Conservation (phyloP, 2,329 filamentous ascomycete genomes). For the Lachnellula cervina region DNA sequence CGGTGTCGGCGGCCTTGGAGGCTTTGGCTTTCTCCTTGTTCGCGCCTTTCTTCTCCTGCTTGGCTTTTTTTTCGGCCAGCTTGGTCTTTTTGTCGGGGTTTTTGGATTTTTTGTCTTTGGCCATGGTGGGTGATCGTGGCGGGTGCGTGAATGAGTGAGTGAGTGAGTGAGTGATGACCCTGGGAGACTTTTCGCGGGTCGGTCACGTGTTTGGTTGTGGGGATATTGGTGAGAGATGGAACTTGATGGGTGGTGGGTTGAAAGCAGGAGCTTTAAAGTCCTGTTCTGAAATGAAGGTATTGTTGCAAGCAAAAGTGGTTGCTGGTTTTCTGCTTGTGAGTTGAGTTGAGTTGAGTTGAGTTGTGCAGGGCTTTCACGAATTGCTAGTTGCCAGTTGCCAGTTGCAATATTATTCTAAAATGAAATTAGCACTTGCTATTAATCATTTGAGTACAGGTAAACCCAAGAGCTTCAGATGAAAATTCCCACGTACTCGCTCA, state of each 20-base stretch:
- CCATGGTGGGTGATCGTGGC: too few species aligned
- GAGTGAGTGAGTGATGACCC: neutral
- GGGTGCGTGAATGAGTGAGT: too few species aligned
- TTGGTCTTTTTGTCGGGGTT: conserved; percentile 47
- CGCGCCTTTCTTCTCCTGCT: conserved; percentile 85
- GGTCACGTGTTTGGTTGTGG: neutral
- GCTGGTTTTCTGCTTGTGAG: neutral
- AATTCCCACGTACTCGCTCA: neutral
- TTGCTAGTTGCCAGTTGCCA: neutral
- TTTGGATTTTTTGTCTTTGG: conserved; percentile 47
- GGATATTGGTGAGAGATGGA: neutral
- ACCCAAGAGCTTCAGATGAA: too few species aligned
- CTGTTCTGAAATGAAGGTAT: neutral
- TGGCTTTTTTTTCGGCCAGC: conserved; percentile 61
- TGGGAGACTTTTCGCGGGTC: neutral
- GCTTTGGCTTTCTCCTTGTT: conserved; percentile 73
- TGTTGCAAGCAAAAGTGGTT: neutral
- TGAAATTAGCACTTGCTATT: neutral
- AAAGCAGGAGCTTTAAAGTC: neutral
- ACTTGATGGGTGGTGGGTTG: too few species aligned
- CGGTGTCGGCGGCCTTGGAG: conserved; percentile 69
- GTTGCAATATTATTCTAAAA: too few species aligned
- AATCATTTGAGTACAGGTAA: too few species aligned
- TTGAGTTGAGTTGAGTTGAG: too few species aligned
- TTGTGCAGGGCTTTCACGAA: neutral